Evolutionary conservation across 441 rosid genomes (phyloP), one percentile per base, ranked within the genome.

Genomic region (Brassica hybrid): DNA sequence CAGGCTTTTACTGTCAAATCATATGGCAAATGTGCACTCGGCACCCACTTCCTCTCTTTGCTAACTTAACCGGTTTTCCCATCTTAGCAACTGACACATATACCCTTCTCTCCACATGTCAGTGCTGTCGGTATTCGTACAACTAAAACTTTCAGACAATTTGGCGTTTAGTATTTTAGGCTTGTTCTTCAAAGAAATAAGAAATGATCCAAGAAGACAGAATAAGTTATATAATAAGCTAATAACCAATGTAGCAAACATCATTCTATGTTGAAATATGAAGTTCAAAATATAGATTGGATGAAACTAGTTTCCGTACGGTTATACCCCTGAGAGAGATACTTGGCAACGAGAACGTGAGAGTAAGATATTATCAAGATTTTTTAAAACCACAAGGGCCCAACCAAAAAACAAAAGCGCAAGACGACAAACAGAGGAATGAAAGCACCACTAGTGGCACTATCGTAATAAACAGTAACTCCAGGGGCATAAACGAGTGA

Each of bases 21-120:
- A 77, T 41, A 19, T 41, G 69, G 67, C 67, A 56, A 77, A 77
- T 65, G 62, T 59, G 72, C 76, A 77, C 72, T 77, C 76, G 11
- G 65, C 67, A 13, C 63, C 67, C 80, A 71, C 71, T 57, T 77
- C 71, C 58, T 34, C 32, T 70, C 71, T 54, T 68, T 13, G 67
- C 61, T 27, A 66, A 18, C 30, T 16, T 4, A 38, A 50, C 65
- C 56, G 30, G 58, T 5, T 7, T 36, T 56, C 57, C 2, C 11
- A 41, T 41, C 16, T 41, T 65, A 0, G 5, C 5, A 19, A 59
- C 19, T 48, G 34, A 73, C 64, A n/a, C 2, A 18, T 58, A 21
- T 58, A 71, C 74, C 74, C 66, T 57, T 71, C 16, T 2, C 36
- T 7, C 38, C 67, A 41, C 66, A 71, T 71, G 74, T 41, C 62